phyloP scores from a whole-genome alignment of 441 rosid genomes.

The Lepidium campestre region DNA sequence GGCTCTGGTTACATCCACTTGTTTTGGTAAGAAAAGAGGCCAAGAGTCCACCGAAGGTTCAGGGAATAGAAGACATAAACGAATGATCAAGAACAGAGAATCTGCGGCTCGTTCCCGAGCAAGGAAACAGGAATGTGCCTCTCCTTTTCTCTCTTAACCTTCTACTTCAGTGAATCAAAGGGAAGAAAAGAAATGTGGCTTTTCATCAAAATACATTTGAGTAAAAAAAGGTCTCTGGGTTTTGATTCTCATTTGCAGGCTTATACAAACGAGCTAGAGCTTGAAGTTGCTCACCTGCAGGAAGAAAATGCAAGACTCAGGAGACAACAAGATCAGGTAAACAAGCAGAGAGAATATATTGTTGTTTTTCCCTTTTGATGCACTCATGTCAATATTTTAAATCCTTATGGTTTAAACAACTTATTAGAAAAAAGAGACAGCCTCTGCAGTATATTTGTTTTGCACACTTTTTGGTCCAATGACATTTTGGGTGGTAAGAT shows the following conservation, averaged over 20 bases:
- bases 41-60: constrained; percentile 26
- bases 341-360: background rate
- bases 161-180: background rate
- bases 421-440: background rate
- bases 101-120: constrained; percentile 83
- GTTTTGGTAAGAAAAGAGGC: constrained; percentile 40
- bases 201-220: background rate
- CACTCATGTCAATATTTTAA: background rate
- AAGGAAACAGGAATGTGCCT: constrained; percentile 55
- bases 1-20: constrained; percentile 27
- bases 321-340: constrained; percentile 51
- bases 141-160: constrained; percentile 6
- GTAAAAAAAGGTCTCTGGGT: constrained; percentile 6
- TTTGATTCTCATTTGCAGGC: constrained; percentile 42
- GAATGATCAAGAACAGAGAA: constrained; percentile 78
- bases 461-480: constrained; percentile 1
- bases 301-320: constrained; percentile 62
- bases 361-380: background rate
- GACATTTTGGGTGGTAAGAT: background rate
- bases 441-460: constrained; percentile 8
- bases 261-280: constrained; percentile 62
- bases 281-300: constrained; percentile 40
- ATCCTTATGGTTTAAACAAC: background rate
- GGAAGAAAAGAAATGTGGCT: background rate
- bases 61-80: constrained; percentile 42